Evolutionary conservation across 2,329 filamentous ascomycete genomes (phyloP).

Genomic region (Parastagonospora avenae): DNA sequence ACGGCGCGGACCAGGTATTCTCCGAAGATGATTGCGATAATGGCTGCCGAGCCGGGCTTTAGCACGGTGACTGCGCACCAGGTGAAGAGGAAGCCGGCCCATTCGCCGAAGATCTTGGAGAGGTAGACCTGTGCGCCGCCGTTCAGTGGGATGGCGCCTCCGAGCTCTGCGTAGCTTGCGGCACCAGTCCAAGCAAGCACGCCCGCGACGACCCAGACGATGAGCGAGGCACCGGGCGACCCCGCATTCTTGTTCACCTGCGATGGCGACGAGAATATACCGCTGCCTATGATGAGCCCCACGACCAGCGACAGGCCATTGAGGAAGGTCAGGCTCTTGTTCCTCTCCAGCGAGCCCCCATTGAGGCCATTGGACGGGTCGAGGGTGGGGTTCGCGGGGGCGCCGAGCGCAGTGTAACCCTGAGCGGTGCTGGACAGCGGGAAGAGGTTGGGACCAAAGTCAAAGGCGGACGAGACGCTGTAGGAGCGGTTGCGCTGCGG

Average conservation of each 20-base stretch:
- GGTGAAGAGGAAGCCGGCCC: constrained; percentile 91
- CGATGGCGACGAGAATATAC: constrained; percentile 93
- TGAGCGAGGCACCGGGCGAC: constrained; percentile 83
- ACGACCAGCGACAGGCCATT: constrained; percentile 92
- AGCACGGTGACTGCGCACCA: constrained; percentile 95
- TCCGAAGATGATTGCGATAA: constrained; percentile 96
- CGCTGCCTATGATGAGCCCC: constrained; percentile 92
- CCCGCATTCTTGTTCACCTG: constrained; percentile 92
- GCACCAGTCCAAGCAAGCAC: constrained; percentile 94
- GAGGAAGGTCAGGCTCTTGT: constrained; percentile 93
- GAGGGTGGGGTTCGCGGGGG: constrained; percentile 64
- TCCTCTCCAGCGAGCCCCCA: constrained; percentile 86
- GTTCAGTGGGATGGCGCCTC: constrained; percentile 93
- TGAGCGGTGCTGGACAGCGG: constrained; percentile 82
- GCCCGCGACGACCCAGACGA: constrained; percentile 94
- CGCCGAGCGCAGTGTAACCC: constrained; percentile 82
- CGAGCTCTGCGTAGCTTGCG: constrained; percentile 92
- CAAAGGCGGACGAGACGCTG: constrained; percentile 90
- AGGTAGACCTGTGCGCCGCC: constrained; percentile 93
- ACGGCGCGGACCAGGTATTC: constrained; percentile 92
- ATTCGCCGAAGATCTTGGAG: constrained; percentile 93
- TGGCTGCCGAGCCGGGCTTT: constrained; percentile 91
- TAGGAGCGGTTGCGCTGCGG: constrained; percentile 70
- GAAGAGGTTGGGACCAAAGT: constrained; percentile 92
- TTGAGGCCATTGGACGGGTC: constrained; percentile 63